A percentile compares a stretch with the other conserved stretches of the same genome.
Conservation (phyloP, 75 land plant species). For the Cupressus sempervirens region DNA sequence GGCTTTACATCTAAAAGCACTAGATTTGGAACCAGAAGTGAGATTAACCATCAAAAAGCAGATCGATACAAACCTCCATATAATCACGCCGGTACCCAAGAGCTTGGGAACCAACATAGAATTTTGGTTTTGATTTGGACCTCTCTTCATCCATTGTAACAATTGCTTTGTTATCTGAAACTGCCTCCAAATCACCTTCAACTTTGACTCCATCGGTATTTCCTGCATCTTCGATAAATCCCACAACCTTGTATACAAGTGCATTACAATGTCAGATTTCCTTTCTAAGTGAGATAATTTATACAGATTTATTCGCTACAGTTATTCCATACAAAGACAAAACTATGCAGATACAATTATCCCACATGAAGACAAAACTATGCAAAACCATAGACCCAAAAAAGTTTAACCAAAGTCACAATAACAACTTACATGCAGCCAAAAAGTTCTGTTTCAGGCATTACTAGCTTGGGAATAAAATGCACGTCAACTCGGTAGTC, state of each 20-base stretch:
- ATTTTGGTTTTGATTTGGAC: slow-evolving; percentile 56
- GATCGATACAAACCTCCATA: slow-evolving; percentile 67
- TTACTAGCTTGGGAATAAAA: neutral
- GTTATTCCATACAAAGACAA: no score
- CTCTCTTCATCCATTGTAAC: slow-evolving; percentile 41
- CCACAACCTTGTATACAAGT: slow-evolving; percentile 62
- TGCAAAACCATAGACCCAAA: neutral
- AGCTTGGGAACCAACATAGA: slow-evolving; percentile 83
- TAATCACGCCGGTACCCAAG: slow-evolving; percentile 74
- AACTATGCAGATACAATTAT: no score
- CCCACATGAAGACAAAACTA: no score
- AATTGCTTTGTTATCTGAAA: slow-evolving; percentile 39
- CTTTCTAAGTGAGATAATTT: neutral
- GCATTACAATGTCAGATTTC: neutral
- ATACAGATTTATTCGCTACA: neutral
- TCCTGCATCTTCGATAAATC: slow-evolving; percentile 66
- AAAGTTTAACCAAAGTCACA: neutral
- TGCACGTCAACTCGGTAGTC: neutral
- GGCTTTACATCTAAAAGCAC: neutral
- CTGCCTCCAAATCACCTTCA: slow-evolving; percentile 49
- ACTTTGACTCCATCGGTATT: slow-evolving; percentile 36
- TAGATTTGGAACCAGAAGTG: neutral
- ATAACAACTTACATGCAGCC: neutral
- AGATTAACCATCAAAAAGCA: slow-evolving; percentile 1
- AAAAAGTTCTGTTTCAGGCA: neutral